Evolutionary conservation across 352 stramenopile species (phyloP).

Genomic region (Phytophthora hybrid): DNA sequence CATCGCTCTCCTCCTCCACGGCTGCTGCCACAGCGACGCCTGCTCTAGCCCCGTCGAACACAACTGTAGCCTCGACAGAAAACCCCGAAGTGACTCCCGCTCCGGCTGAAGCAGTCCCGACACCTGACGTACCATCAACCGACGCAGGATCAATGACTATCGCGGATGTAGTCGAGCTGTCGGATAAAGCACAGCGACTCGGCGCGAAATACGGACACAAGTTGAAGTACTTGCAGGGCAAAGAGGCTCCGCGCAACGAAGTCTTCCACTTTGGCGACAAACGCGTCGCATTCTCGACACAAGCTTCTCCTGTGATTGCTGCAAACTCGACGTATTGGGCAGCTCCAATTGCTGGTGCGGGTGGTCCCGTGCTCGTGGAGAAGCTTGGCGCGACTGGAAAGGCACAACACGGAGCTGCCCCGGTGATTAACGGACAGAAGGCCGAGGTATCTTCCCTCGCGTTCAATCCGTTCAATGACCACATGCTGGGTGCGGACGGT

Average conservation of each 20-base stretch:
- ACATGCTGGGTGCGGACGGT: no score
- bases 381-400: conserved; percentile 53
- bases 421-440: conserved; percentile 76
- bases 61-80: conserved; percentile 7
- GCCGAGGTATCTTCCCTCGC: conserved; percentile 65
- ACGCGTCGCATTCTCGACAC: conserved; percentile 47
- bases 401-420: conserved; percentile 45
- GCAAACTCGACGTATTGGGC: conserved; percentile 72
- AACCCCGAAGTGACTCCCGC: conserved; percentile 20
- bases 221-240: conserved; percentile 83
- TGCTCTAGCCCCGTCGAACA: neutral
- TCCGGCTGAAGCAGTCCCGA: conserved; percentile 5
- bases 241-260: conserved; percentile 62
- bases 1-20: neutral
- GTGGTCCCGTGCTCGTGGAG: conserved; percentile 73
- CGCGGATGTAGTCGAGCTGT: conserved; percentile 47
- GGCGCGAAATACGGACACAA: conserved; percentile 80
- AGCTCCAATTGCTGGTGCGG: conserved; percentile 59
- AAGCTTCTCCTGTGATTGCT: conserved; percentile 54
- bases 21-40: neutral
- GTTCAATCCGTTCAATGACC: conserved; percentile 67
- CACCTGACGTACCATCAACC: conserved; percentile 6
- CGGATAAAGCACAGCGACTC: conserved; percentile 72
- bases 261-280: conserved; percentile 65
- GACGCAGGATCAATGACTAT: conserved; percentile 1